These are phyloP conservation scores for Aspergillus transmontanensis DNA, from an alignment of 2,329 filamentous ascomycete genomes.

Conservation along the genomic window DNA sequence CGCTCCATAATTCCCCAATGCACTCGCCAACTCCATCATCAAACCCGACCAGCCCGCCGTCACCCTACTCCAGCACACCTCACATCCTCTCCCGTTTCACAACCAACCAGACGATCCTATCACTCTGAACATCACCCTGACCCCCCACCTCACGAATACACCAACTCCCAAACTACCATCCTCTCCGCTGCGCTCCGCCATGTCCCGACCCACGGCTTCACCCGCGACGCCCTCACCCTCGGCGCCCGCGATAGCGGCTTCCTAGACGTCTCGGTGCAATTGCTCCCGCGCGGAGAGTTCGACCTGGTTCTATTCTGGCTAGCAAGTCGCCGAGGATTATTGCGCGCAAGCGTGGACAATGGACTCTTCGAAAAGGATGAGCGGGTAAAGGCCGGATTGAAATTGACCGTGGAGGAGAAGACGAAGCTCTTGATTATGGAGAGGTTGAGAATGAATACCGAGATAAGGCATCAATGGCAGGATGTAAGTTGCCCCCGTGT, in stretches of 20 bases:
- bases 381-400: slow-evolving; percentile 12
- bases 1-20: not conserved
- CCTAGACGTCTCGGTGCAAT: slow-evolving; percentile 79
- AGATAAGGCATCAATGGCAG: slow-evolving; percentile 78
- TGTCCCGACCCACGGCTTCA: slow-evolving; percentile 83
- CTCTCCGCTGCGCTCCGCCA: slow-evolving; percentile 78
- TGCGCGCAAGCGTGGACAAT: slow-evolving; percentile 39
- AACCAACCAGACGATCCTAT: slow-evolving; percentile 51
- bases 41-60: not conserved
- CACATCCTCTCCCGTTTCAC: not conserved
- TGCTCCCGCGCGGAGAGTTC: slow-evolving; percentile 79
- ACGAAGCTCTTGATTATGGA: slow-evolving; percentile 75
- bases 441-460: slow-evolving; percentile 72
- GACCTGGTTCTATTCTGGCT: slow-evolving; percentile 65
- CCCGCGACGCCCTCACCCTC: slow-evolving; percentile 68
- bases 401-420: slow-evolving; percentile 59
- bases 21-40: not conserved
- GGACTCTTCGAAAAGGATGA: slow-evolving; percentile 26
- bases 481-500: slow-evolving; percentile 62
- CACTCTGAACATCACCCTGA: slow-evolving; percentile 74
- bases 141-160: slow-evolving; percentile 59
- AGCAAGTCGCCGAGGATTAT: slow-evolving; percentile 42
- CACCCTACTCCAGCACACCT: not conserved
- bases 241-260: slow-evolving; percentile 85
- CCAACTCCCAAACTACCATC: slow-evolving; percentile 69